Evolutionary conservation across 2,329 filamentous ascomycete species (phyloP).

Genomic region (Curvularia verruculosa): DNA sequence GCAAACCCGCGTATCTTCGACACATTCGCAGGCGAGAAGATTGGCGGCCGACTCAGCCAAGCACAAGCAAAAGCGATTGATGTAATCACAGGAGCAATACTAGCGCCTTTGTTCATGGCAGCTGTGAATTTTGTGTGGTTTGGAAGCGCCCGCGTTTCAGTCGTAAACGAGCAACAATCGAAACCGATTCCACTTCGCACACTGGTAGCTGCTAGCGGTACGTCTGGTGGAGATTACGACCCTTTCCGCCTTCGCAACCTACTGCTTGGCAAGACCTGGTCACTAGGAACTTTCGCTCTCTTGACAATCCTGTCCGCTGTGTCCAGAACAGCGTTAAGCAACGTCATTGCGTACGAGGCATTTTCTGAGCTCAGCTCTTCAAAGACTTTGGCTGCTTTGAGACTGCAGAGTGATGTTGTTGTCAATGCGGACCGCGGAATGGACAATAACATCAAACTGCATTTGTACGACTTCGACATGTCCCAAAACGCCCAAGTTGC

Average conservation of each 20-base stretch:
- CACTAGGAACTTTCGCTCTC: conserved; percentile 6
- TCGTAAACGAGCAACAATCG: conserved; percentile 16
- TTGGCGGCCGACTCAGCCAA: conserved; percentile 22
- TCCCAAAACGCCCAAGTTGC: conserved; percentile 7
- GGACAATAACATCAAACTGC: not conserved
- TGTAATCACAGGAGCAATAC: conserved; percentile 18
- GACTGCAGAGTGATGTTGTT: conserved; percentile 1
- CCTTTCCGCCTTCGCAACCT: conserved; percentile 12
- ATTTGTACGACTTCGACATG: conserved; percentile 6
- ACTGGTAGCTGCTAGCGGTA: conserved; percentile 13
- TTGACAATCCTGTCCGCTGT: conserved; percentile 12
- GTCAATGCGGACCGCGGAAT: not conserved
- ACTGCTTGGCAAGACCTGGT: conserved; percentile 7
- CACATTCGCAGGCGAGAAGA: conserved; percentile 12
- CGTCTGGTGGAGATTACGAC: conserved; percentile 12
- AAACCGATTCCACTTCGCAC: conserved; percentile 9
- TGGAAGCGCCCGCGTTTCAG: conserved; percentile 19
- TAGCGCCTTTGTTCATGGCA: conserved; percentile 19
- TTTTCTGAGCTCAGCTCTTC: conserved; percentile 5
- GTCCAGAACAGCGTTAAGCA: conserved; percentile 11
- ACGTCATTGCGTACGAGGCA: conserved; percentile 21
- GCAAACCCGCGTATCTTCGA: conserved; percentile 11
- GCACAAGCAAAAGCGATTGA: conserved; percentile 24
- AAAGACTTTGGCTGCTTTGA: not conserved
- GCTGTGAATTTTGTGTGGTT: conserved; percentile 22